These are phyloP conservation scores for Furcasterigmium furcatum DNA, from an alignment of 2,329 filamentous ascomycete genomes.

Conservation along the genomic window DNA sequence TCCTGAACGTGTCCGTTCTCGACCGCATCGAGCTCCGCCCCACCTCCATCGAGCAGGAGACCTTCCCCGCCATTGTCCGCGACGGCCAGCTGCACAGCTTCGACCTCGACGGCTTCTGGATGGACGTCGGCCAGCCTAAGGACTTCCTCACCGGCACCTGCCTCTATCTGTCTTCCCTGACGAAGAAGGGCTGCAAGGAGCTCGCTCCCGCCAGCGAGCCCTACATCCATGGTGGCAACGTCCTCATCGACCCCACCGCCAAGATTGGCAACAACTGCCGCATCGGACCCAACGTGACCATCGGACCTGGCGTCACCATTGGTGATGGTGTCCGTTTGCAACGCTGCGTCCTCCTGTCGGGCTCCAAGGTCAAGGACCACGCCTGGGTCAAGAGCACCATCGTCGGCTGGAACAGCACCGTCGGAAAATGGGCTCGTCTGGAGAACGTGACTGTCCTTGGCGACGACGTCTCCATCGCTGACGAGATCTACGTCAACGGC, in stretches of 20 bases:
- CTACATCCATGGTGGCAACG: constrained; percentile 90
- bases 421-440: constrained; percentile 91
- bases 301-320: constrained; percentile 87
- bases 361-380: constrained; percentile 96
- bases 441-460: constrained; percentile 98
- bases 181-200: constrained; percentile 85
- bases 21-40: constrained; percentile 92
- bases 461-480: constrained; percentile 95
- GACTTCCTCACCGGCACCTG: constrained; percentile 96
- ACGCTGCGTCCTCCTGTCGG: constrained; percentile 83
- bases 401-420: constrained; percentile 95
- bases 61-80: constrained; percentile 88
- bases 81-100: constrained; percentile 93
- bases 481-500: constrained; percentile 96
- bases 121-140: constrained; percentile 98
- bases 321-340: constrained; percentile 94
- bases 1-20: constrained; percentile 89
- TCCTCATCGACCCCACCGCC: constrained; percentile 88
- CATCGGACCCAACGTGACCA: constrained; percentile 95
- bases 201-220: constrained; percentile 71
- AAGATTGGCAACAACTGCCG: constrained; percentile 99
- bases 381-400: constrained; percentile 99
- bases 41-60: constrained; percentile 98
- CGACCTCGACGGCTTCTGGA: constrained; percentile 97
- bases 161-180: constrained; percentile 88